Evolutionary conservation across 2,329 filamentous ascomycete genomes (phyloP), one percentile per base, ranked within the genome.

Genomic region (Cercospora canescens): DNA sequence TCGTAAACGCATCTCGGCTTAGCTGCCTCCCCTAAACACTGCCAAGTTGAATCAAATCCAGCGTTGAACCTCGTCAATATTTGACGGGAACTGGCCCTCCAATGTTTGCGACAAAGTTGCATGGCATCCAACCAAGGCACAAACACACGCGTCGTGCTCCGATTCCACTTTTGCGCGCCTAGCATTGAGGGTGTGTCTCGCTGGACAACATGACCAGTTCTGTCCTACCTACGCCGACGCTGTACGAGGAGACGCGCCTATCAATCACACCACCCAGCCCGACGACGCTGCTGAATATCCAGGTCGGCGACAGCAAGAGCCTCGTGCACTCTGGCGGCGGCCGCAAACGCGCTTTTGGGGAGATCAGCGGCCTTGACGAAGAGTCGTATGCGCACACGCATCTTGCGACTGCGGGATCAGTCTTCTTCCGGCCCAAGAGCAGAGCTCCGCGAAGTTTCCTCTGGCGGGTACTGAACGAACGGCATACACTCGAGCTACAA

Each of bases 401-500:
- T 75, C 82, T 97, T 61, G 92, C 94, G 28, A 89, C 85, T 1
- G 87, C 93, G 34, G 90, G 92, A 30, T 93, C 92, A 2, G 86
- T 98, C 63, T 97, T 92, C 81, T 93, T 96, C 79, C 89, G 95
- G 63, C 87, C 87, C 77, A 87, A 90, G 77, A 88, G 91, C 75
- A 84, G 86, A 69, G 89, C 90, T 69, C 95, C 95, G 41, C 89
- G 91, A 76, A 92, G 88, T 79, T 96, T 98, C 76, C 85, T 97
- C 56, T 99, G 95, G 95, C 88, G 94, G 72, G 86, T 98, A 41
- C 81, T 97, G 67, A 91, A 96, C 75, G 88, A 92, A 73, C 88
- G 89, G 74, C 91, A 87, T 71, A 84, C 93, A 68, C 84, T 99
- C 72, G 94, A 95, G 80, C 85, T 99, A 59, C 91, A 92, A 75